These are phyloP conservation scores for Cladosporium sp. DNA, from an alignment of 2,329 filamentous ascomycete species.

Conservation along the genomic window DNA sequence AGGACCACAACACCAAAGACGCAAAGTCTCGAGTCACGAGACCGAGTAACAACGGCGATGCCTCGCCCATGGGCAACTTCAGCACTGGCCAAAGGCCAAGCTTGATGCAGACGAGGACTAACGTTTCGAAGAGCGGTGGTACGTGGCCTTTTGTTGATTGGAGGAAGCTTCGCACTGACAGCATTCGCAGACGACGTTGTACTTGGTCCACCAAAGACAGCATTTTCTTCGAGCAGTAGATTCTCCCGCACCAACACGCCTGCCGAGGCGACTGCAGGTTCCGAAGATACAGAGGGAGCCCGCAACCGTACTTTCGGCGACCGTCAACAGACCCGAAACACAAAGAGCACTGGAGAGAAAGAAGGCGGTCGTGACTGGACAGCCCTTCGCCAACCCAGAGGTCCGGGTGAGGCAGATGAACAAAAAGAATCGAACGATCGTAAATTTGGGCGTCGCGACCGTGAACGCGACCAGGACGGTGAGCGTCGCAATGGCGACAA, in stretches of 20 bases:
- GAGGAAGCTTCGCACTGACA: conserved; percentile 17
- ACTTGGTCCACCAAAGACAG: conserved; percentile 77
- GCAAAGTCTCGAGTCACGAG: conserved; percentile 7
- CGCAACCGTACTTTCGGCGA: conserved; percentile 41
- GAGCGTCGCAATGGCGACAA: conserved; percentile 64
- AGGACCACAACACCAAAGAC: conserved; percentile 11
- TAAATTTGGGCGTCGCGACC: conserved; percentile 36
- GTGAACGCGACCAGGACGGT: conserved; percentile 40
- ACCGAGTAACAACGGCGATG: conserved; percentile 13
- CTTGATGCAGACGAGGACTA: conserved; percentile 25
- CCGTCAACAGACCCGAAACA: conserved; percentile 40
- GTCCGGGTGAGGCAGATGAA: conserved; percentile 45
- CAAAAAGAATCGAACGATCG: conserved; percentile 58
- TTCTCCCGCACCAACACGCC: conserved; percentile 37
- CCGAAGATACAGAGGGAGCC: conserved; percentile 23
- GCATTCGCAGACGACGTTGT: conserved; percentile 74
- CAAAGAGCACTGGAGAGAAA: conserved; percentile 30
- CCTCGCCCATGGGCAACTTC: conserved; percentile 35
- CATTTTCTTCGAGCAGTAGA: conserved; percentile 71
- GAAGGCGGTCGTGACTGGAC: conserved; percentile 55
- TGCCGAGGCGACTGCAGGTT: conserved; percentile 33
- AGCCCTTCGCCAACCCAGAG: conserved; percentile 63
- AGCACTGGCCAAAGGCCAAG: conserved; percentile 30
- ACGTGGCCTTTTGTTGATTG: conserved; percentile 12
- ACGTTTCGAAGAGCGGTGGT: conserved; percentile 23